Evolutionary conservation across 306 rosid species (phyloP).

Genomic region (Benincasa hispida): DNA sequence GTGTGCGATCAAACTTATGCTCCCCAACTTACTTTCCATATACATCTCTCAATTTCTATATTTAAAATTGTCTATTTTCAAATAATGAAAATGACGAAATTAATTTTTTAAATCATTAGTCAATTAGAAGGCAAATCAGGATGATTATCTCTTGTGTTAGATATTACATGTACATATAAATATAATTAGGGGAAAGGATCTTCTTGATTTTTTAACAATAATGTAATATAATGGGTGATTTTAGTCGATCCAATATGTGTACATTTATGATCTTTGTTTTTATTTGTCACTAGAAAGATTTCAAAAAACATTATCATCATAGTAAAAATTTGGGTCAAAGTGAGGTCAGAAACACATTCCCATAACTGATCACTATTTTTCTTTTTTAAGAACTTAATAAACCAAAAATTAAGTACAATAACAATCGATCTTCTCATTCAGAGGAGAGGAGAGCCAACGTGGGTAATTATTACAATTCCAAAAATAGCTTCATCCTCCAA

Average conservation of each 20-base stretch:
- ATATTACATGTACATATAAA: background rate
- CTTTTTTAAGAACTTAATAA: no score
- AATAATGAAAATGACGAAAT: background rate
- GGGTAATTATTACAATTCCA: no score
- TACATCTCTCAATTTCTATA: background rate
- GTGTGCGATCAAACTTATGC: background rate
- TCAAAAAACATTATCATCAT: background rate
- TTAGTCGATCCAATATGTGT: background rate
- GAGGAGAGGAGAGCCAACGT: no score
- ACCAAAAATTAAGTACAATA: no score
- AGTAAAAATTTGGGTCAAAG: no score
- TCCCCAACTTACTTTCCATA: background rate
- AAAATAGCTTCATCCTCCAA: no score
- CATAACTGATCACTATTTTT: no score
- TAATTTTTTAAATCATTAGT: background rate
- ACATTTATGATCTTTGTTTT: background rate
- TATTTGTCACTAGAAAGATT: background rate
- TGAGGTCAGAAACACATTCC: no score
- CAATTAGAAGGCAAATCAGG: background rate
- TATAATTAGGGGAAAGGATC: background rate
- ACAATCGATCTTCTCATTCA: no score
- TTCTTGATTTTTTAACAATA: background rate
- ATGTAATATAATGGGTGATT: background rate
- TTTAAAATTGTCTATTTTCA: background rate
- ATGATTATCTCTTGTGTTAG: background rate